Percentiles rank a stretch among this genome's conserved stretches.
Evolutionary conservation across 1,284 basidiomycete species (phyloP).

Genomic region (Cutaneotrichosporon arboriforme): DNA sequence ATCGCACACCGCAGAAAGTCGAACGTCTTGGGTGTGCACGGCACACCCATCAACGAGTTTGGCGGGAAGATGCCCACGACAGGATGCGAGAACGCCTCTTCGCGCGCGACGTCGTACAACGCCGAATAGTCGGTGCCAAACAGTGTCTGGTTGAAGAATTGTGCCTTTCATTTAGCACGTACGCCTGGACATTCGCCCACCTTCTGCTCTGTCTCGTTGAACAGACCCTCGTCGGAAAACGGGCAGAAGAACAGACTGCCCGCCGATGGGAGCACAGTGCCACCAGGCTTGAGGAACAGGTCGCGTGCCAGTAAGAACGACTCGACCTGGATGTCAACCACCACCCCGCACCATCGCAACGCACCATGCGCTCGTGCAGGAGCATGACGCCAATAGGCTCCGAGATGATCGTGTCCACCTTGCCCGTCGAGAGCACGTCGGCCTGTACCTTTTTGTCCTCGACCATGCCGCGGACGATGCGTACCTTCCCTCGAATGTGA

Average conservation of each 20-base stretch:
- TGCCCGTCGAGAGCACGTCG: slow-evolving; percentile 34
- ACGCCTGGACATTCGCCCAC: slow-evolving; percentile 22
- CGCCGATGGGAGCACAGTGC: slow-evolving; percentile 49
- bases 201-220: slow-evolving; percentile 51
- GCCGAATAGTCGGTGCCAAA: slow-evolving; percentile 47
- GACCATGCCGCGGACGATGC: slow-evolving; percentile 44
- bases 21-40: slow-evolving; percentile 39
- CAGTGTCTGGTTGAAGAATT: slow-evolving; percentile 48
- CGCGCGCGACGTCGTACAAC: slow-evolving; percentile 36
- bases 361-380: slow-evolving; percentile 53
- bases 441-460: slow-evolving; percentile 39
- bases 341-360: slow-evolving; percentile 2
- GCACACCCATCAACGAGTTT: slow-evolving; percentile 33
- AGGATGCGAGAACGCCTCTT: slow-evolving; percentile 47
- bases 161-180: slow-evolving; percentile 25
- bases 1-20: slow-evolving; percentile 46
- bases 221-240: slow-evolving; percentile 51
- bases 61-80: slow-evolving; percentile 49
- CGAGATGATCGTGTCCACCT: slow-evolving; percentile 53
- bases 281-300: slow-evolving; percentile 50
- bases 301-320: slow-evolving; percentile 51
- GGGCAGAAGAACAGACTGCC: slow-evolving; percentile 52
- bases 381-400: slow-evolving; percentile 54
- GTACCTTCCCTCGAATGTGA: slow-evolving; percentile 35
- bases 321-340: slow-evolving; percentile 40